phyloP scores from a whole-genome alignment of 768 basidiomycete species.

The Tricholoma saponaceum region DNA sequence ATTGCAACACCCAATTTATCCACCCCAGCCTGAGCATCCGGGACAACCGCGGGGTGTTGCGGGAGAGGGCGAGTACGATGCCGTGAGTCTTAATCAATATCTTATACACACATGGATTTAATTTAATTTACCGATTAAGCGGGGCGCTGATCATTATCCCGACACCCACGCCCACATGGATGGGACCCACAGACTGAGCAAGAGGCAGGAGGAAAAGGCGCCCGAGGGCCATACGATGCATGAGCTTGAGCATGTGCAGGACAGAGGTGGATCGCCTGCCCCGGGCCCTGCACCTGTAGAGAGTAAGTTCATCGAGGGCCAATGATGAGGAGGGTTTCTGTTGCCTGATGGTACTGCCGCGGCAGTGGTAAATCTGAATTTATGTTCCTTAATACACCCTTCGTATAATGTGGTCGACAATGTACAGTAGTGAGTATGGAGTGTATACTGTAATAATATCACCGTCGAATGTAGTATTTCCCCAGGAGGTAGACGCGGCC shows the following conservation, averaged over 20 bases:
- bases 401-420: neutral
- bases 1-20: constrained; percentile 58
- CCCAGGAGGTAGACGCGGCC: neutral
- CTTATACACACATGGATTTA: constrained; percentile 22
- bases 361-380: neutral
- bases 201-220: constrained; percentile 70
- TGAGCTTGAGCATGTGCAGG: neutral
- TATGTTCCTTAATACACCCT: neutral
- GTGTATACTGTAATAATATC: neutral
- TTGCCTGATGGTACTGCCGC: neutral
- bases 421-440: neutral
- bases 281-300: constrained; percentile 28
- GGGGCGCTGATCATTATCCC: constrained; percentile 10
- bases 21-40: constrained; percentile 34
- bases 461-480: neutral
- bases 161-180: constrained; percentile 7
- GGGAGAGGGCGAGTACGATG: neutral
- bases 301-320: constrained; percentile 23
- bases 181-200: constrained; percentile 40
- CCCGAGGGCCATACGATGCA: constrained; percentile 52
- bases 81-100: neutral
- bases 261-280: neutral
- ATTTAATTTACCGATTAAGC: constrained; percentile 30
- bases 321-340: constrained; percentile 7
- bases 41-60: constrained; percentile 20